Percentiles rank a stretch among this genome's conserved stretches.
Evolutionary conservation across 805 yeast species (phyloP).

Genomic region (Saccharomycopsis sp.): DNA sequence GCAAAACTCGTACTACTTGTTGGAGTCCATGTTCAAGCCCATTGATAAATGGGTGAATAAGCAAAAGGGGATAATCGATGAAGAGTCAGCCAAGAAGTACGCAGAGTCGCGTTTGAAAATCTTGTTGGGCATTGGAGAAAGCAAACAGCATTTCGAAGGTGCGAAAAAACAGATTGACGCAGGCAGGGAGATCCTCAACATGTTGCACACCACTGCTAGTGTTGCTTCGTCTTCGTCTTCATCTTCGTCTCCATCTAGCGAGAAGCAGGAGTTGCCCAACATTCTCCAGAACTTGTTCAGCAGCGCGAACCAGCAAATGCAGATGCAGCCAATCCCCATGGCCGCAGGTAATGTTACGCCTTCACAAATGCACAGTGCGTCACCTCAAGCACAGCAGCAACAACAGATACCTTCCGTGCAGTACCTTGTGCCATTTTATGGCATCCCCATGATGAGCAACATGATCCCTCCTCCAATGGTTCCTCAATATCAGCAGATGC

Average conservation of each 20-base stretch:
- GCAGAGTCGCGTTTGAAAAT: conserved; percentile 61
- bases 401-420: conserved; percentile 7
- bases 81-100: conserved; percentile 48
- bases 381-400: not conserved
- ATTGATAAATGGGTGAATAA: conserved; percentile 46
- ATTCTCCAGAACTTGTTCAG: conserved; percentile 11
- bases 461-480: no score
- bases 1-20: conserved; percentile 32
- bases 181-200: conserved; percentile 65
- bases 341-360: no score
- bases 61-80: conserved; percentile 40
- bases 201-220: no score
- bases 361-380: not conserved
- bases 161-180: conserved; percentile 40
- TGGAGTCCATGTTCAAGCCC: conserved; percentile 42
- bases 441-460: conserved; percentile 9
- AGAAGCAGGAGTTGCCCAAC: conserved; percentile 14
- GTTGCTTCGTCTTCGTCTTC: no score
- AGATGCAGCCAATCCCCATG: not conserved
- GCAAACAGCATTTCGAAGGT: conserved; percentile 25
- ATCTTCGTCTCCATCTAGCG: no score
- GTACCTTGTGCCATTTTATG: conserved; percentile 11
- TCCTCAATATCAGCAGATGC: conserved; percentile 4
- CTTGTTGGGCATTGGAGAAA: conserved; percentile 47
- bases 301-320: conserved; percentile 4